phyloP scores from a whole-genome alignment of 169 alveolate species.

The Eimeria falciformis region DNA sequence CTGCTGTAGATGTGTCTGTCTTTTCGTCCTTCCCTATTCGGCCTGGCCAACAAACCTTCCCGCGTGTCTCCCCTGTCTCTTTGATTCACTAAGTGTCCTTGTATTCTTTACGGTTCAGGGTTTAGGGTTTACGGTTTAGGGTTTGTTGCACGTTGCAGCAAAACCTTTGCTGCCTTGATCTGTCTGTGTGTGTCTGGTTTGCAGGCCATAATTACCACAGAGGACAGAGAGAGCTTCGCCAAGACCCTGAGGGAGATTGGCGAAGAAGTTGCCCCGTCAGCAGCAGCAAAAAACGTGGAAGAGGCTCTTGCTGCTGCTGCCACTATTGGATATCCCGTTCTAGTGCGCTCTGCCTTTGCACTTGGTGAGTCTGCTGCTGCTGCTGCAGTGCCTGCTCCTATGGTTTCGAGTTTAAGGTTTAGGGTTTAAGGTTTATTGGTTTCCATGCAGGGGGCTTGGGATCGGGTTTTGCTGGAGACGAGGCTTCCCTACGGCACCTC shows the following conservation, averaged over 20 bases:
- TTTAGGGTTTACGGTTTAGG: constrained; percentile 11
- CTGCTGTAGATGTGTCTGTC: too few relatives aligned
- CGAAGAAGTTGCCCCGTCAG: constrained; percentile 88
- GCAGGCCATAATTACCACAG: constrained; percentile 88
- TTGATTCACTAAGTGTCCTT: too few relatives aligned
- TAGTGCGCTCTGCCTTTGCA: constrained; percentile 91
- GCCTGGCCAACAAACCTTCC: too few relatives aligned
- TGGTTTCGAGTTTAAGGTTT: background rate
- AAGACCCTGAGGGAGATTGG: constrained; percentile 88
- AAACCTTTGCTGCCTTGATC: too few relatives aligned
- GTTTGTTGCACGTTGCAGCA: too few relatives aligned
- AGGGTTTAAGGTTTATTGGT: background rate
- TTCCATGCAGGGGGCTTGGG: constrained; percentile 78
- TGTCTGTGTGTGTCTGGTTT: background rate
- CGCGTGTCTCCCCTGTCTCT: too few relatives aligned
- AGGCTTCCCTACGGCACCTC: constrained; percentile 83
- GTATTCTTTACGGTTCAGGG: constrained; percentile 7
- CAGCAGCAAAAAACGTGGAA: constrained; percentile 78
- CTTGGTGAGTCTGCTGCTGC: constrained; percentile 80
- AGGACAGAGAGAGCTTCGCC: constrained; percentile 90
- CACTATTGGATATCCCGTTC: constrained; percentile 91
- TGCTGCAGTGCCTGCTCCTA: background rate
- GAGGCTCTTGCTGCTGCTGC: constrained; percentile 86
- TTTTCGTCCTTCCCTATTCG: too few relatives aligned
- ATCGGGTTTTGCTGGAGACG: constrained; percentile 89